A percentile compares a stretch with the other conserved stretches of the same genome.
phyloP scores from a whole-genome alignment of 345 rosid species.

The Trapa bicornis region DNA sequence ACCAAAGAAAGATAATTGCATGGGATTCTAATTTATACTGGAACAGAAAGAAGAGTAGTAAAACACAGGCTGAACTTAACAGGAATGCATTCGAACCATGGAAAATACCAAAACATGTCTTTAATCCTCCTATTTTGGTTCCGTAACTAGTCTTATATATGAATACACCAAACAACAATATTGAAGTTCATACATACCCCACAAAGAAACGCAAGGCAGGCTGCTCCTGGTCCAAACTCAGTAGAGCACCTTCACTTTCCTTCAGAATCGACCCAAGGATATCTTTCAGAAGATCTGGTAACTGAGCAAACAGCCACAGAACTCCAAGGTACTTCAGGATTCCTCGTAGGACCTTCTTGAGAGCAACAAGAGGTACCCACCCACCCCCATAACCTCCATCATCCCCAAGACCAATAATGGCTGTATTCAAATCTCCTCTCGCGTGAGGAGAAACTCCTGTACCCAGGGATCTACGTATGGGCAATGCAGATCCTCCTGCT shows the following conservation, averaged over 20 bases:
- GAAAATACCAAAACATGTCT: not conserved
- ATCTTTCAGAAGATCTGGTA: conserved; percentile 87
- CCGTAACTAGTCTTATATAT: not conserved
- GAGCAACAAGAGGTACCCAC: conserved; percentile 99
- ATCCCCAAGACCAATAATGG: conserved; percentile 95
- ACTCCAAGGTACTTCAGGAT: conserved; percentile 96
- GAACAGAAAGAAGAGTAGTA: too few relatives aligned
- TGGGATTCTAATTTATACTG: too few relatives aligned
- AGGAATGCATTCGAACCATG: not conserved
- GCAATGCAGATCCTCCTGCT: conserved; percentile 47
- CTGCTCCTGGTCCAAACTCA: conserved; percentile 97
- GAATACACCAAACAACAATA: not conserved
- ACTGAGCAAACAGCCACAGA: conserved; percentile 89
- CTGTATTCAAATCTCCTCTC: conserved; percentile 89
- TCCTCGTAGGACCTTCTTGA: conserved; percentile 92
- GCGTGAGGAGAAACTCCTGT: conserved; percentile 77
- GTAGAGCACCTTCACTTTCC: conserved; percentile 83
- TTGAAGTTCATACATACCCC: conserved; percentile 45
- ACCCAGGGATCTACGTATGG: conserved; percentile 73
- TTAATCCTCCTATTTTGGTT: not conserved
- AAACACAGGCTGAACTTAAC: not conserved
- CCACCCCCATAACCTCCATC: conserved; percentile 99
- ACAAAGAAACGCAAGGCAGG: conserved; percentile 98
- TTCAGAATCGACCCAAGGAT: conserved; percentile 89
- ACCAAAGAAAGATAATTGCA: too few relatives aligned